Percentiles rank a stretch among this genome's conserved stretches.
Evolutionary conservation across 768 basidiomycete genomes (phyloP).

Genomic region (Dacryopinax primogenitus): DNA sequence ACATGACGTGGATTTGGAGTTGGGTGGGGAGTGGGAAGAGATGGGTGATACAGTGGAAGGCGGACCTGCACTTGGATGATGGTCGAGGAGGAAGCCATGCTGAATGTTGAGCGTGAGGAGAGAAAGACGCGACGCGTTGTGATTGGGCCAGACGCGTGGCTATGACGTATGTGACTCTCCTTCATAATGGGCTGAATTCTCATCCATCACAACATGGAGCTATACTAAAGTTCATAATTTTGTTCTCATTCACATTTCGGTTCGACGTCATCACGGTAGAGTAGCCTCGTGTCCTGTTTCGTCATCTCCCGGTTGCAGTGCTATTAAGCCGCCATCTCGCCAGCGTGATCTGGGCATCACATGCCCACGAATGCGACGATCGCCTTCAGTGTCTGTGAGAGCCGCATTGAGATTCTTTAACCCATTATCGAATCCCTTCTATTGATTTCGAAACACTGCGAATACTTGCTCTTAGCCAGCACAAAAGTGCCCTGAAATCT

Average conservation of each 20-base stretch:
- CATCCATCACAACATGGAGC: not conserved
- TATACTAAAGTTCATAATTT: not conserved
- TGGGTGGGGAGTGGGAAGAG: not conserved
- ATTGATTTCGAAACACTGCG: too few species aligned
- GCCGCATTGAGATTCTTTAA: too few species aligned
- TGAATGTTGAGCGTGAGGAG: not conserved
- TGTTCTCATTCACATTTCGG: not conserved
- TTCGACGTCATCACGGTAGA: not conserved
- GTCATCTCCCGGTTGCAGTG: too few species aligned
- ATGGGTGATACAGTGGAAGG: not conserved
- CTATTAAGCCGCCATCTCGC: too few species aligned
- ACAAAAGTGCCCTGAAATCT: too few species aligned
- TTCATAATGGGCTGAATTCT: not conserved
- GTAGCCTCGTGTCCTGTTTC: too few species aligned
- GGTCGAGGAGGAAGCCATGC: not conserved
- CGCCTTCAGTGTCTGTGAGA: too few species aligned
- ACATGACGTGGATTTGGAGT: slow-evolving; percentile 6
- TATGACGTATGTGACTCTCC: not conserved
- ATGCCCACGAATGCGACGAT: too few species aligned
- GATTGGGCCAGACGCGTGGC: not conserved
- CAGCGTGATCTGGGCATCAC: too few species aligned
- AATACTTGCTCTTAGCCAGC: too few species aligned
- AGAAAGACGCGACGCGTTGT: not conserved
- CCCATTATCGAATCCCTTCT: too few species aligned
- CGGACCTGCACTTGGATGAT: not conserved